These are phyloP conservation scores for Hebeloma cylindrosporum DNA, from an alignment of 768 basidiomycete species.

Conservation along the genomic window DNA sequence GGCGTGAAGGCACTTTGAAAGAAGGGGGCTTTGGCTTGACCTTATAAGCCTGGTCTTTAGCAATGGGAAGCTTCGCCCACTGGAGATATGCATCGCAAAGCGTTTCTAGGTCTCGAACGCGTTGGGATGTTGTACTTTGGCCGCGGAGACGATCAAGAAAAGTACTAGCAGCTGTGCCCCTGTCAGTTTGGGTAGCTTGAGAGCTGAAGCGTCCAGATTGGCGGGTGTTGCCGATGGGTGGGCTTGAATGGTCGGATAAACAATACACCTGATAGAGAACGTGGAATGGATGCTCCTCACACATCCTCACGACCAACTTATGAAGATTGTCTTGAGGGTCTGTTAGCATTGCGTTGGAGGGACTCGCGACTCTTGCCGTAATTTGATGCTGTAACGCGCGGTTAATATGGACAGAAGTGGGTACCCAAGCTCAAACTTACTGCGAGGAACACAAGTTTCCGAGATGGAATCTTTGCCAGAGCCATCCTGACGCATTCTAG, in stretches of 20 bases:
- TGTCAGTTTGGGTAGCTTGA: conserved; percentile 51
- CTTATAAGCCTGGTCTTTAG: conserved; percentile 25
- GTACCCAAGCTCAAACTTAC: no score
- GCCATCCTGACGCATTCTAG: conserved; percentile 42
- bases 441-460: conserved; percentile 88
- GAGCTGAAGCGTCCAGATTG: conserved; percentile 47
- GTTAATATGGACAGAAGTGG: not conserved
- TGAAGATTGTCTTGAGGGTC: conserved; percentile 62
- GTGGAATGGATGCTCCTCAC: conserved; percentile 91
- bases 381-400: conserved; percentile 66
- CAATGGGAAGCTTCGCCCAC: conserved; percentile 69
- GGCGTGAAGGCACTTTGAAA: conserved; percentile 42
- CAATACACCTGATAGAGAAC: conserved; percentile 88
- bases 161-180: conserved; percentile 61
- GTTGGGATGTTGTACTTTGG: conserved; percentile 36
- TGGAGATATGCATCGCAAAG: conserved; percentile 67
- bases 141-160: conserved; percentile 56
- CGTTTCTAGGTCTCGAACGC: conserved; percentile 53
- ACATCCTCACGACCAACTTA: conserved; percentile 69
- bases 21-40: conserved; percentile 13
- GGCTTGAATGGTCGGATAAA: conserved; percentile 38
- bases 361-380: conserved; percentile 76
- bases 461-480: conserved; percentile 67
- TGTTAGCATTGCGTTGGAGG: conserved; percentile 26
- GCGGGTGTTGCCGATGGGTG: conserved; percentile 33